Base-by-base conservation (phyloP, 768 basidiomycete genomes). In the Pleurotus tuber-regium region DNA sequence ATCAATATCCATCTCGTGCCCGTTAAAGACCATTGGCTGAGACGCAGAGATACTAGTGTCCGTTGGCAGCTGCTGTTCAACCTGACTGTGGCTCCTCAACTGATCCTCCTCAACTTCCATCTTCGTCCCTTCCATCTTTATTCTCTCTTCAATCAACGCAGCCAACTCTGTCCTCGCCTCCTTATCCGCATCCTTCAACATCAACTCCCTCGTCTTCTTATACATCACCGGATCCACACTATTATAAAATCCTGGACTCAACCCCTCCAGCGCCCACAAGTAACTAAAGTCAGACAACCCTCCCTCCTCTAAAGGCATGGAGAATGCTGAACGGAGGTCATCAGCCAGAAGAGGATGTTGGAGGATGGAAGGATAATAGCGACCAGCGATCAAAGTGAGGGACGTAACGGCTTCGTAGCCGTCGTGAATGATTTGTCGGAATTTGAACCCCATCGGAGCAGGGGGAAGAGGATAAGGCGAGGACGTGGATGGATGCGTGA, bases 281-380 rank as follows among this genome's bases (percentile, higher is more conserved):
- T 86, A 77, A 42, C 74, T 74, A 10, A 63, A 71, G 25, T 73
- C 70, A 8, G 68, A 41, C n/a, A 78, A 55, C 31, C 66, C 70
- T n/a, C 65, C 68, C 4, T 65, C 57, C 11, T 72, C 69, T n/a
- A 57, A 18, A 16, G 69, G 54, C 9, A 63, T 59, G 29, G 63
- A 52, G 36, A 78, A 58, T 10, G 77, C 78, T 12, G 68, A 59
- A 25, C 68, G 59, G 2, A 87, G 60, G 18, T 57, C 58, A 3
- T 68, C 63, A 10, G 64, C 65, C 16, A 91, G 66, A 29, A 84
- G 70, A 1, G 87, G 87, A 60, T 90, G 87, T 18, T 70, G 61
- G 19, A 91, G 73, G 29, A 93, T 72, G 4, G 75, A 70, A 4
- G 90, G 87, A 62, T 93, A 93, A 63, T 93, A 93, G 50, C 92